Base-by-base conservation (phyloP, 495 filamentous ascomycete genomes). In the Penicillium cinerascens region DNA sequence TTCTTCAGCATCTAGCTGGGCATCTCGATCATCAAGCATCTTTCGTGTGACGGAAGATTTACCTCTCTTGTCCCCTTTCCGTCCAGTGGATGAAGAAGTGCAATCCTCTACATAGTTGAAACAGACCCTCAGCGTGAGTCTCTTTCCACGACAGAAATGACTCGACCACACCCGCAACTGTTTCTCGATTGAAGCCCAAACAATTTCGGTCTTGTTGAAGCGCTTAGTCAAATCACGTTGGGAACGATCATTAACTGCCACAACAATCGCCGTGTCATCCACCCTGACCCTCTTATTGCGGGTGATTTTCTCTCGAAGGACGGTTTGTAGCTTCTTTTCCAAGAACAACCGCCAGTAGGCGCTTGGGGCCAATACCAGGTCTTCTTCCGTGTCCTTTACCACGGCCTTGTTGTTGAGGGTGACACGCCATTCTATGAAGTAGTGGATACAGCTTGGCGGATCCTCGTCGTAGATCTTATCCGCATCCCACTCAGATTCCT, bases 351-450 rank as follows among this genome's bases (percentile, higher is more conserved):
- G 3, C 50, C 42, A 46, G 49, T 59, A 66, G 16, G 29, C 46
- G 23, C 38, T 42, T 35, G 58, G 56, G 44, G 44, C 46, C 16
- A 65, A 37, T 11, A 64, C 57, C 13, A 64, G n/a, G 36, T 44
- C 42, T 20, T 33, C 42, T 29, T 44, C 67, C 22, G 55, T 72
- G 23, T 69, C 63, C 42, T 55, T 64, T 17, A 45, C 36, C 20
- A 68, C 49, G 29, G 46, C 42, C 52, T 60, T 61, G 7, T 70
- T 67, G 38, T 67, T 67, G 11, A 72, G 40, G 16, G 40, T 53
- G 15, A 68, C 50, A 43, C 64, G 66, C 65, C 60, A 69, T 40
- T 69, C 64, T 47, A 69, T 72, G 7, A 57, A 61, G 49, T 70
- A 70, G 54, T 69, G 52, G 49, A 67, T 59, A 53, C 43, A 65